phyloP scores from a whole-genome alignment of 176 grass and related monocot species.

The Rhipidocladum racemiflorum region DNA sequence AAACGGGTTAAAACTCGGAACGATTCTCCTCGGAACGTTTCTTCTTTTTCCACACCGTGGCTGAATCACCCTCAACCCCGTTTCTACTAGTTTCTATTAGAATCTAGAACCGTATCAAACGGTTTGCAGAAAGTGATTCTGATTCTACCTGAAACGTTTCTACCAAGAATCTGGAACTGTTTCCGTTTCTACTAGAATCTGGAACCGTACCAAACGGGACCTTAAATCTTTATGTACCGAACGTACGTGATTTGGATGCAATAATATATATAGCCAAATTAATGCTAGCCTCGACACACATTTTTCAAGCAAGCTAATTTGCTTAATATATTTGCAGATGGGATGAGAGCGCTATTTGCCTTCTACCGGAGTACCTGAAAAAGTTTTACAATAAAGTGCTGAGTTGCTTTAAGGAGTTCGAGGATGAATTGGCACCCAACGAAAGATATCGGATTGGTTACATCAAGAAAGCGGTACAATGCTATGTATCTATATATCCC shows the following conservation, averaged over 20 bases:
- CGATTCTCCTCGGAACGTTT: too few species aligned
- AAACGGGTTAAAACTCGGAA: too few species aligned
- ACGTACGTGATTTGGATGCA: background rate
- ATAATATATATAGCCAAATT: background rate
- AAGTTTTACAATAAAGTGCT: background rate
- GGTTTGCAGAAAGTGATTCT: too few species aligned
- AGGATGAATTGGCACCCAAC: background rate
- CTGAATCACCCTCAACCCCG: too few species aligned
- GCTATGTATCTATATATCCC: background rate
- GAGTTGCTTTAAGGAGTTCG: background rate
- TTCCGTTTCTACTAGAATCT: too few species aligned
- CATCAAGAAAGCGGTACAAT: background rate
- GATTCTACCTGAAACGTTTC: too few species aligned
- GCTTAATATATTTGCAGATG: background rate
- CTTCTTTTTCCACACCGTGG: too few species aligned
- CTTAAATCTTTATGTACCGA: too few species aligned
- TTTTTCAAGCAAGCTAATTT: background rate
- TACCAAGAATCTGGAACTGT: too few species aligned
- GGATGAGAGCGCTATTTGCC: background rate
- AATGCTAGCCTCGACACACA: background rate
- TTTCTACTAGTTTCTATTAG: too few species aligned
- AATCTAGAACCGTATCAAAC: too few species aligned
- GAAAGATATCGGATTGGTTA: background rate
- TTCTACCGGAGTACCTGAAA: constrained; percentile 9
- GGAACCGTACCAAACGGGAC: too few species aligned